Conservation (phyloP, 352 stramenopile genomes). For the Pythium apleroticum region DNA sequence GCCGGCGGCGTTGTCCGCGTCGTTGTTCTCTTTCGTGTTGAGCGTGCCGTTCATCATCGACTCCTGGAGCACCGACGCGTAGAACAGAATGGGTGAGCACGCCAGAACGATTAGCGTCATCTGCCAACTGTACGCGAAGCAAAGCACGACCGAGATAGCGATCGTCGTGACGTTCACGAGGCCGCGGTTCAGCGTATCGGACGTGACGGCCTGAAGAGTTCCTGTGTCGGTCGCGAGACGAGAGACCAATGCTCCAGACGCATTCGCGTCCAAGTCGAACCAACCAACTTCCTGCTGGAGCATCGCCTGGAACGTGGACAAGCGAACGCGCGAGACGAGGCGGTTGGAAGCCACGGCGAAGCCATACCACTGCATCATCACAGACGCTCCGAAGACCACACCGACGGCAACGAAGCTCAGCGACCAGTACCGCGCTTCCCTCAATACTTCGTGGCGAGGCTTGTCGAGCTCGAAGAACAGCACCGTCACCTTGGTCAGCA, state of each 20-base stretch:
- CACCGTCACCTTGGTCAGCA: constrained; percentile 53
- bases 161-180: constrained; percentile 65
- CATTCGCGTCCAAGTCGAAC: constrained; percentile 70
- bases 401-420: constrained; percentile 38
- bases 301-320: constrained; percentile 49
- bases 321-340: constrained; percentile 49
- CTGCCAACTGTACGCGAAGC: constrained; percentile 60
- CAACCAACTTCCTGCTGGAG: constrained; percentile 72
- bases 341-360: constrained; percentile 52
- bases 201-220: constrained; percentile 71
- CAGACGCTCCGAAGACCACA: constrained; percentile 37
- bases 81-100: constrained; percentile 24
- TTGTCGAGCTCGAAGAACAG: constrained; percentile 36
- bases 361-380: constrained; percentile 45
- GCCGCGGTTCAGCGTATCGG: constrained; percentile 58
- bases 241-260: constrained; percentile 56
- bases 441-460: constrained; percentile 9
- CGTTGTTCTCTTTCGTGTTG: constrained; percentile 44
- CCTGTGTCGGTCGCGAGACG: constrained; percentile 72
- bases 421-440: constrained; percentile 34
- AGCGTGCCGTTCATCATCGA: constrained; percentile 16
- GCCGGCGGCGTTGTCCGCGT: constrained; percentile 37
- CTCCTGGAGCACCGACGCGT: constrained; percentile 10
- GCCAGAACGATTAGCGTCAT: constrained; percentile 50
- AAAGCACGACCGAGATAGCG: constrained; percentile 38